These are phyloP conservation scores for Arthrobotrys iridis DNA, from an alignment of 2,329 filamentous ascomycete species.

Conservation along the genomic window DNA sequence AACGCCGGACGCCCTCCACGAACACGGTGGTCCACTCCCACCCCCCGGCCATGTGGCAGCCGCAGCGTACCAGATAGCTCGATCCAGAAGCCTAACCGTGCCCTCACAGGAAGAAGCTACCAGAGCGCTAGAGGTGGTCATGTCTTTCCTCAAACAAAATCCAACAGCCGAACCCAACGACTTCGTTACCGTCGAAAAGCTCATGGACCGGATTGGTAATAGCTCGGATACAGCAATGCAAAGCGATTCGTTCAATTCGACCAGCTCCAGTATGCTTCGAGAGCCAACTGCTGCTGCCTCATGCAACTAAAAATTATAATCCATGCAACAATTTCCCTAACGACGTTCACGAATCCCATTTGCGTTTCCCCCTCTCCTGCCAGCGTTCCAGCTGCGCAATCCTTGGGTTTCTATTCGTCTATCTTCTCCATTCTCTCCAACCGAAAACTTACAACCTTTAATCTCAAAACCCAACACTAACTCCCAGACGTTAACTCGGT, in stretches of 20 bases:
- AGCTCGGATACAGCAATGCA: conserved; percentile 64
- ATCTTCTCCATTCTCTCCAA: not conserved
- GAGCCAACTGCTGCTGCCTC: conserved; percentile 46
- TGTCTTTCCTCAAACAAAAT: conserved; percentile 81
- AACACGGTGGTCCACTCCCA: conserved; percentile 13
- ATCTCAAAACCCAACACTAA: conserved; percentile 22
- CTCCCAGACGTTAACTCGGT: conserved; percentile 17
- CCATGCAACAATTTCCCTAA: not conserved
- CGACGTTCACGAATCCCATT: conserved; percentile 46
- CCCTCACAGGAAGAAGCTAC: conserved; percentile 87
- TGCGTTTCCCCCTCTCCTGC: conserved; percentile 18
- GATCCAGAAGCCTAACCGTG: conserved; percentile 56
- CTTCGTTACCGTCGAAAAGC: conserved; percentile 77
- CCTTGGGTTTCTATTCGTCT: conserved; percentile 18
- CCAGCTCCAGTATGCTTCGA: conserved; percentile 47
- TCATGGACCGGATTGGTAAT: conserved; percentile 71
- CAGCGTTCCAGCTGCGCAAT: conserved; percentile 3
- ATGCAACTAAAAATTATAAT: conserved; percentile 41
- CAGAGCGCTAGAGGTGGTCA: conserved; percentile 80
- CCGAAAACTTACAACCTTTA: conserved; percentile 16
- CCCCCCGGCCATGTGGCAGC: conserved; percentile 23
- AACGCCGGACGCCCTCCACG: conserved; percentile 42
- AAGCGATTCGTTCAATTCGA: conserved; percentile 34
- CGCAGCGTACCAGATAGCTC: conserved; percentile 44
- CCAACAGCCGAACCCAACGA: conserved; percentile 78